Evolutionary conservation across 306 rosid genomes (phyloP).

Genomic region (Comarum palustre): DNA sequence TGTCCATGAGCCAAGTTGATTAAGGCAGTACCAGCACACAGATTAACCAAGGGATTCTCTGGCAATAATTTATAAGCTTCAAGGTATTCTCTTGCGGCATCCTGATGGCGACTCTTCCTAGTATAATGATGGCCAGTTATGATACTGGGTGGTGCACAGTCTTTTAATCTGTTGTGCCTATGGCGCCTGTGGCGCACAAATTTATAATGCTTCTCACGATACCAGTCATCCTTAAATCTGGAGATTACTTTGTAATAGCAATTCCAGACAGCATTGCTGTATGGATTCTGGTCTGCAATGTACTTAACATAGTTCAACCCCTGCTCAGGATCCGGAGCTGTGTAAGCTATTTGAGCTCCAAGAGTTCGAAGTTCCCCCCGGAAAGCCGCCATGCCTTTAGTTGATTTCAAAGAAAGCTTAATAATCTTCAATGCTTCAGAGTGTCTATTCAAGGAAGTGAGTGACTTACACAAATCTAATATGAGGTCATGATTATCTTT

Average conservation of each 20-base stretch:
- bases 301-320: constrained; percentile 80
- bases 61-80: constrained; percentile 80
- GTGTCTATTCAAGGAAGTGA: constrained; percentile 67
- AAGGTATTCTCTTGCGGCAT: constrained; percentile 83
- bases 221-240: constrained; percentile 68
- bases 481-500: constrained; percentile 68
- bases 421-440: constrained; percentile 77
- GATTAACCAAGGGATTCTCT: constrained; percentile 73
- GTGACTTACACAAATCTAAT: constrained; percentile 72
- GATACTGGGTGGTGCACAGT: constrained; percentile 76
- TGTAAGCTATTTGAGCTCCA: constrained; percentile 91
- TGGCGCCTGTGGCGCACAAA: constrained; percentile 57
- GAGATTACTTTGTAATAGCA: constrained; percentile 87
- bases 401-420: constrained; percentile 59
- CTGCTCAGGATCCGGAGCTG: constrained; percentile 73
- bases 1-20: constrained; percentile 77
- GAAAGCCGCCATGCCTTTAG: constrained; percentile 42
- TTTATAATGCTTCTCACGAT: constrained; percentile 59
- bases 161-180: constrained; percentile 54
- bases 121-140: constrained; percentile 79
- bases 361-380: constrained; percentile 74
- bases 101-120: constrained; percentile 66
- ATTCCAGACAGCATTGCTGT: constrained; percentile 85
- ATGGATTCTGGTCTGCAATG: constrained; percentile 73
- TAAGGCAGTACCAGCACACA: constrained; percentile 83